phyloP scores from a whole-genome alignment of 2,329 filamentous ascomycete genomes.

The Neofusicoccum cordaticola region DNA sequence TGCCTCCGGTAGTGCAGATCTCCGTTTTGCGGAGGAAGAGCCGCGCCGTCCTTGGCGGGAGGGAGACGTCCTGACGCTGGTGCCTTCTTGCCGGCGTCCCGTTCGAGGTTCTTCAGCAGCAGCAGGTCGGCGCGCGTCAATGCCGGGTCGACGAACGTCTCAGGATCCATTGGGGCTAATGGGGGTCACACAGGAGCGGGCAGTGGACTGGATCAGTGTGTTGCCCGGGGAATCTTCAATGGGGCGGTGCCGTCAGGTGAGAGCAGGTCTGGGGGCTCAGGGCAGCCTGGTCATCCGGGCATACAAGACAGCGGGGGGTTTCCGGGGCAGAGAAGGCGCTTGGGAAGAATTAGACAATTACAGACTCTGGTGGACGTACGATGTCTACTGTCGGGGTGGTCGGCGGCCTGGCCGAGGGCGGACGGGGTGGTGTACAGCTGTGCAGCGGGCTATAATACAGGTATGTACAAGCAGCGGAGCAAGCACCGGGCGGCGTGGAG shows the following conservation, averaged over 20 bases:
- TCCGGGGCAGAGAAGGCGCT: no score
- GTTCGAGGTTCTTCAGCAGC: slow-evolving; percentile 38
- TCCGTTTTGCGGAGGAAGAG: slow-evolving; percentile 3
- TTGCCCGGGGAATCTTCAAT: not conserved
- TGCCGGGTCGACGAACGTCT: slow-evolving; percentile 25
- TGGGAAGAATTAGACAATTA: not conserved
- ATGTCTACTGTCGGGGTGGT: not conserved
- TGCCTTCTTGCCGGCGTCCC: slow-evolving; percentile 23
- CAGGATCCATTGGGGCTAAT: not conserved
- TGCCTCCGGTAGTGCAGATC: not conserved
- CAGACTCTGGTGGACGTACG: not conserved
- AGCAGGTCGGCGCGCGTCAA: slow-evolving; percentile 40
- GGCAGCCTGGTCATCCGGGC: no score
- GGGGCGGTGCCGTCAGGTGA: not conserved
- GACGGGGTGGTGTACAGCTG: not conserved
- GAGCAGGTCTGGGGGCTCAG: not conserved
- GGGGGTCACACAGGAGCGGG: no score
- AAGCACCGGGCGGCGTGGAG: not conserved
- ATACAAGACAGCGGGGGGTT: no score
- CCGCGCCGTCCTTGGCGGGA: not conserved
- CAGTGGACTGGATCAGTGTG: not conserved
- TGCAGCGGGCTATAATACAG: not conserved
- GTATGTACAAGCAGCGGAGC: not conserved
- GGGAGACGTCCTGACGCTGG: not conserved
- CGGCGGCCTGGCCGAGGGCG: not conserved